Percentiles rank a stretch among this genome's conserved stretches.
Conservation (phyloP, 495 filamentous ascomycete species). For the Rhizodiscina lignyota region DNA sequence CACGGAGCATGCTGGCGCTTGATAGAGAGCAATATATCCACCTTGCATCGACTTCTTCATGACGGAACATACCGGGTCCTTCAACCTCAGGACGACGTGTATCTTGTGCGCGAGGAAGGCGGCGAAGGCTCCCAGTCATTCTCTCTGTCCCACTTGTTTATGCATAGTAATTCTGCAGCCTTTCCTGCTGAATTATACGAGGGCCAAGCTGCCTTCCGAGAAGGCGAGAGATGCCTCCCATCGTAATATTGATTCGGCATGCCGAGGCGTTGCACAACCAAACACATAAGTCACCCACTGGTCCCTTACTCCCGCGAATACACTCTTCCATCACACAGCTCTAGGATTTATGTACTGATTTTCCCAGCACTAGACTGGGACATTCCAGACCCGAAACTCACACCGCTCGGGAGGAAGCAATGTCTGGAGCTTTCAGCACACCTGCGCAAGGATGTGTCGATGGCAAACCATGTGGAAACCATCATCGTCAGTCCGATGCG, state of each 20-base stretch:
- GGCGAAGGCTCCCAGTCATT: too few species aligned
- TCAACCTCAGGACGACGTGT: too few species aligned
- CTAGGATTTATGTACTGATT: constrained; percentile 3
- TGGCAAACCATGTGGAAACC: constrained; percentile 32
- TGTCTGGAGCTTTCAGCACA: constrained; percentile 28
- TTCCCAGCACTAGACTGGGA: constrained; percentile 27
- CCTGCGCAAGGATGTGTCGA: constrained; percentile 27
- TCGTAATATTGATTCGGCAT: constrained; percentile 41
- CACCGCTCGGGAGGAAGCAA: constrained; percentile 35
- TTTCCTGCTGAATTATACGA: too few species aligned
- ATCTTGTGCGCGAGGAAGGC: too few species aligned
- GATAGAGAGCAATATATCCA: too few species aligned
- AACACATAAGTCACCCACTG: constrained; percentile 9
- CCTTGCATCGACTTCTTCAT: too few species aligned
- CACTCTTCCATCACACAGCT: too few species aligned
- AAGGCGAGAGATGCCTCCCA: constrained; percentile 31
- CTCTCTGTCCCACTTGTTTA: too few species aligned
- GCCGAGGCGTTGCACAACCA: constrained; percentile 39
- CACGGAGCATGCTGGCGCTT: too few species aligned
- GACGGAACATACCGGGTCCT: too few species aligned
- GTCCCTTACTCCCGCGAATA: background rate
- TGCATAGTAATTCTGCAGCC: too few species aligned
- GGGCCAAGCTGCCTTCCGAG: too few species aligned
- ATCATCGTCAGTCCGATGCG: constrained; percentile 42
- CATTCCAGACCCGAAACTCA: constrained; percentile 36